Evolutionary conservation across 345 rosid species (phyloP), one percentile per base, ranked within the genome.

Genomic region (Euphorbia peplus): DNA sequence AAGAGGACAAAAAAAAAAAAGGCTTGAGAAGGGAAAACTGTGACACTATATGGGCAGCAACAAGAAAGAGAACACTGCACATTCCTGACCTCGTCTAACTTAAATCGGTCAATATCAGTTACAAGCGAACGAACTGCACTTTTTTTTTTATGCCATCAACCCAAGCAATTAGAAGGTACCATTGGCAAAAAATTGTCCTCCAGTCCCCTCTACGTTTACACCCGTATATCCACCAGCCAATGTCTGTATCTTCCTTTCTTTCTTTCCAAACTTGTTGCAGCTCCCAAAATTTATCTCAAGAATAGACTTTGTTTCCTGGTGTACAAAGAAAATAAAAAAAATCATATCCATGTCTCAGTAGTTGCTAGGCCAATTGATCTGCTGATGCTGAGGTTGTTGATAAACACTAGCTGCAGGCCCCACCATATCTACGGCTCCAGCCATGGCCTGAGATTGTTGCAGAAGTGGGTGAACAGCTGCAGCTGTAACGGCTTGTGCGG

Each of bases 301-400:
- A 71, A 74, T 70, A 77, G 81, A 80, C 67, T 76, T 69, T 69
- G 59, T 80, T 75, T 67, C 63, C 64, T 41, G 69, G 74, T 76
- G 69, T 70, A 67, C 71, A 67, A 81, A 79, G 18, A 44, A 44
- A 44, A 44, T 3, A 78, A 70, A 46, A 82, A 71, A 60, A 81
- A 63, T 30, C 68, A 51, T 58, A 68, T 71, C 73, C 68, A 68
- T 73, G 71, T 75, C 76, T 90, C 81, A 93, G 80, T 90, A 93
- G 83, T 80, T 90, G 76, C 89, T 83, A 12, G 97, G 93, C 97
- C 97, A 93, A 69, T 88, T 87, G 73, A 88, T 80, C 75, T 88
- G 98, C 73, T 87, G 84, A 75, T 90, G 98, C 84, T 90, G 98
- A 39, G 95, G 84, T 78, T 88, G 98, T 85, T 88, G 98, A 80